A percentile compares a stretch with the other conserved stretches of the same genome.
Conservation (phyloP, 805 yeast species). For the Pichia ethanolica region DNA sequence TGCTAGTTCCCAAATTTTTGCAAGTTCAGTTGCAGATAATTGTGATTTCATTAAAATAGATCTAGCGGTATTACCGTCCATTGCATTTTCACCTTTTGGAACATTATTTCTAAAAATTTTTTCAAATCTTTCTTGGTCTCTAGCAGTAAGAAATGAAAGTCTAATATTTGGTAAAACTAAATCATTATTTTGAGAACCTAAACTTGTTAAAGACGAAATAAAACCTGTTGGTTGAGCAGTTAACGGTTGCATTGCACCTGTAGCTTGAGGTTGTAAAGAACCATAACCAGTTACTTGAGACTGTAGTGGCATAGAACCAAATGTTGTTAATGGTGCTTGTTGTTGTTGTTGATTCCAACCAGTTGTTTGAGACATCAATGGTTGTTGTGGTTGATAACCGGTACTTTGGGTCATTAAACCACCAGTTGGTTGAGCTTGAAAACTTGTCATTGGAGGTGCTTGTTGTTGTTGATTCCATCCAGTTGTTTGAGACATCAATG, state of each 20-base stretch:
- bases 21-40: constrained; percentile 63
- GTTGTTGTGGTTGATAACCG: constrained; percentile 31
- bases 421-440: constrained; percentile 18
- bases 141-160: constrained; percentile 74
- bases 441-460: constrained; percentile 12
- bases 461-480: constrained; percentile 26
- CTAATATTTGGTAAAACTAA: constrained; percentile 69
- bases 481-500: constrained; percentile 30
- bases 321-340: constrained; percentile 29
- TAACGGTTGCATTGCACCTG: constrained; percentile 19
- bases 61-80: constrained; percentile 68
- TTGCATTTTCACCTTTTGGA: constrained; percentile 57
- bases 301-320: constrained; percentile 27
- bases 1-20: constrained; percentile 86
- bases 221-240: constrained; percentile 42
- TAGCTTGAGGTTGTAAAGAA: constrained; percentile 11
- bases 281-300: constrained; percentile 38
- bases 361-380: constrained; percentile 30
- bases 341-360: constrained; percentile 28
- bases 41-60: constrained; percentile 75
- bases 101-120: constrained; percentile 76
- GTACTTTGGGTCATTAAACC: constrained; percentile 38
- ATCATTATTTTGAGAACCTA: constrained; percentile 34
- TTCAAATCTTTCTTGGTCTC: constrained; percentile 83
- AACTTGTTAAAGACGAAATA: constrained; percentile 23